Conservation (phyloP, 1,139 yeast genomes). For the Hyphopichia wangnamkhiaoensis region DNA sequence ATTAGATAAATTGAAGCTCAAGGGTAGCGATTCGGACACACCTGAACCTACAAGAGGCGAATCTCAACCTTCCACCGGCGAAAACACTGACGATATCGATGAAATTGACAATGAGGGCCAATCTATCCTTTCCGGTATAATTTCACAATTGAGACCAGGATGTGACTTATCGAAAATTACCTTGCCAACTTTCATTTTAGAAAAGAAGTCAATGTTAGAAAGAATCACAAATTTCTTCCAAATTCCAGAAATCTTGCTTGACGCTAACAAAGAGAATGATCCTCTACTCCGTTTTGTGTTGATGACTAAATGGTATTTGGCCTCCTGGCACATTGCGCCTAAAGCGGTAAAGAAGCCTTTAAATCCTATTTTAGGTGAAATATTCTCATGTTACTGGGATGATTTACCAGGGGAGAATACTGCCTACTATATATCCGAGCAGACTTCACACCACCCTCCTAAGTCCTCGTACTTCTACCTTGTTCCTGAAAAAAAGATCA, state of each 20-base stretch:
- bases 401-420: slow-evolving; percentile 61
- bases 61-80: background rate
- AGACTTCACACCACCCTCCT: slow-evolving; percentile 98
- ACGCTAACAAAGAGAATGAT: slow-evolving; percentile 64
- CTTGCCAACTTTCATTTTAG: slow-evolving; percentile 90
- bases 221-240: slow-evolving; percentile 88
- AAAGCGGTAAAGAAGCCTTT: slow-evolving; percentile 97
- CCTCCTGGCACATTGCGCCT: slow-evolving; percentile 98
- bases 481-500: slow-evolving; percentile 76
- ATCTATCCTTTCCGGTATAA: slow-evolving; percentile 79
- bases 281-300: slow-evolving; percentile 67
- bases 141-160: slow-evolving; percentile 90
- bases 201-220: slow-evolving; percentile 94
- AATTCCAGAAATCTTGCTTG: slow-evolving; percentile 72
- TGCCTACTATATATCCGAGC: slow-evolving; percentile 89
- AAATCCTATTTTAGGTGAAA: slow-evolving; percentile 91
- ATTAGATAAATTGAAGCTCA: slow-evolving; percentile 32
- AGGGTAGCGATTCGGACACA: slow-evolving; percentile 9
- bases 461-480: slow-evolving; percentile 89
- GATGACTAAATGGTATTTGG: slow-evolving; percentile 83
- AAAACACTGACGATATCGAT: slow-evolving; percentile 68
- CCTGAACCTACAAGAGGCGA: background rate
- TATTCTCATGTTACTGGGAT: slow-evolving; percentile 91
- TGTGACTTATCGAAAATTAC: slow-evolving; percentile 88
- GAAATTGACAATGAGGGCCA: slow-evolving; percentile 91